Conservation (phyloP, 441 rosid genomes). For the Pelargonium cotyledonis region DNA sequence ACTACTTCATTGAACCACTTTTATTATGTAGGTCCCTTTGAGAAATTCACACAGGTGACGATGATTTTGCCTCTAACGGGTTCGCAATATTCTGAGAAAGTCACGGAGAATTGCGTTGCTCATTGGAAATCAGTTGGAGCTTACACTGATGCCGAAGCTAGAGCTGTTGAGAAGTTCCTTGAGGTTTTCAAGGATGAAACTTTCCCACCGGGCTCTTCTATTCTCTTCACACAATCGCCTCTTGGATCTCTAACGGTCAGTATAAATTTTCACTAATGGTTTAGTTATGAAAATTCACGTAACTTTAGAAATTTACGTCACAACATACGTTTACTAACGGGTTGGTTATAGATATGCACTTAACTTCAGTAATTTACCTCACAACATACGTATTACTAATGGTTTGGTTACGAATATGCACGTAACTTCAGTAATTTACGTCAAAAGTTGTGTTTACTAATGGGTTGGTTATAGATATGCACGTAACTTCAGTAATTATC, state of each 20-base stretch:
- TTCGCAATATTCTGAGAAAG: conserved; percentile 65
- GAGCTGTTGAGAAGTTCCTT: conserved; percentile 55
- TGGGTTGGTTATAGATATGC: background rate
- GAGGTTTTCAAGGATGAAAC: conserved; percentile 51
- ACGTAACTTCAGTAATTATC: too few relatives aligned
- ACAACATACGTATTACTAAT: too few relatives aligned
- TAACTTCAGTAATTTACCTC: too few relatives aligned
- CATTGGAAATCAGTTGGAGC: conserved; percentile 63
- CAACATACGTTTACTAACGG: background rate
- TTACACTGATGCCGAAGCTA: conserved; percentile 65
- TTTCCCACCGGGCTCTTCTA: conserved; percentile 70
- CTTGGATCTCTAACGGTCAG: conserved; percentile 55
- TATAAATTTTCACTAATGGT: background rate
- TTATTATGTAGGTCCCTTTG: conserved; percentile 46
- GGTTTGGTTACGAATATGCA: too few relatives aligned
- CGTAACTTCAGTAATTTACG: too few relatives aligned
- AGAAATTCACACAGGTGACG: conserved; percentile 63
- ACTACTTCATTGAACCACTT: background rate
- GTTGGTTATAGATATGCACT: background rate
- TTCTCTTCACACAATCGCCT: conserved; percentile 53
- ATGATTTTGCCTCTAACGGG: conserved; percentile 81
- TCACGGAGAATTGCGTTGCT: conserved; percentile 62
- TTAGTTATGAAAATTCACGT: background rate
- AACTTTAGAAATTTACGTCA: background rate
- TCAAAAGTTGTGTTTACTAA: background rate